Conservation (phyloP, 2,329 filamentous ascomycete genomes). For the Pseudogymnoascus sp. region DNA sequence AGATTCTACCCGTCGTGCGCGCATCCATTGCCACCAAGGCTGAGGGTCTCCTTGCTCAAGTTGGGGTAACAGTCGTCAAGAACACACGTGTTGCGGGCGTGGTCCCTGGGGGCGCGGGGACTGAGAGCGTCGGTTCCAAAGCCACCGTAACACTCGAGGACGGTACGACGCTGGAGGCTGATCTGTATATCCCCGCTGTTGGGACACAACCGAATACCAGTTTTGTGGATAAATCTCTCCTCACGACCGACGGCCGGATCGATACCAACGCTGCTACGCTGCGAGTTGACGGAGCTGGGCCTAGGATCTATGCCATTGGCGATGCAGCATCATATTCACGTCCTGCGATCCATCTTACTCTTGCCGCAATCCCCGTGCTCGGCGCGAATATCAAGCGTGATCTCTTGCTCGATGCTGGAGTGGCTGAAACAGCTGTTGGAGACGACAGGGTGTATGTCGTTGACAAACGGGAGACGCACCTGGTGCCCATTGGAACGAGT, state of each 20-base stretch:
- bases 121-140: constrained; percentile 21
- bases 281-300: constrained; percentile 31
- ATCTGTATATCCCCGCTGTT: constrained; percentile 42
- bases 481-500: constrained; percentile 41
- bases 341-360: constrained; percentile 36
- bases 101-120: constrained; percentile 27
- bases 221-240: constrained; percentile 31
- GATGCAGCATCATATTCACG: constrained; percentile 36
- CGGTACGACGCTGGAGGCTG: constrained; percentile 34
- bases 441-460: constrained; percentile 35
- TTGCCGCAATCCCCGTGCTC: constrained; percentile 37
- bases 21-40: constrained; percentile 34
- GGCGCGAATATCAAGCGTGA: constrained; percentile 44
- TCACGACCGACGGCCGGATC: constrained; percentile 33
- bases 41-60: constrained; percentile 34
- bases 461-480: constrained; percentile 38
- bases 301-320: constrained; percentile 40
- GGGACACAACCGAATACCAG: constrained; percentile 37
- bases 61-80: constrained; percentile 43
- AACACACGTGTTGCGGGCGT: constrained; percentile 33
- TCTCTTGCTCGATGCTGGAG: constrained; percentile 33
- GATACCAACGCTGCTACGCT: constrained; percentile 33
- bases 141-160: constrained; percentile 34
- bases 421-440: constrained; percentile 14
- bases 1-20: constrained; percentile 37